phyloP scores from a whole-genome alignment of 2,329 filamentous ascomycete species.

The Chrysosporium keratinophilum region DNA sequence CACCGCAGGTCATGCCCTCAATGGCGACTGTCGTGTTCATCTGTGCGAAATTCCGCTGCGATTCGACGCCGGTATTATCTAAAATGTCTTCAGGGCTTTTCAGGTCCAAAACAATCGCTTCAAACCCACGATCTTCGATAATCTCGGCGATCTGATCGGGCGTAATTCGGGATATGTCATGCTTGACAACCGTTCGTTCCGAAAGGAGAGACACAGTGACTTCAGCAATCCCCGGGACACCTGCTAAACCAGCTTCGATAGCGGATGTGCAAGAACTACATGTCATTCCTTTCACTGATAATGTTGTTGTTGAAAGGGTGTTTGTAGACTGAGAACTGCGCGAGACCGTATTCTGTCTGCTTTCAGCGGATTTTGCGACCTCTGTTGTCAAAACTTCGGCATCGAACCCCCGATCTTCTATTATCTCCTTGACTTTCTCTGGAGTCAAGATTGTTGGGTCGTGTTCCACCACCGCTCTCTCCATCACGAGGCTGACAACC shows the following conservation, averaged over 20 bases:
- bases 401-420: constrained; percentile 87
- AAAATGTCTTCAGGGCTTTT: not conserved
- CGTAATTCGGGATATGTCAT: constrained; percentile 51
- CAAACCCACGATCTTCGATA: constrained; percentile 44
- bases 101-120: constrained; percentile 43
- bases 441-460: constrained; percentile 64
- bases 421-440: constrained; percentile 68
- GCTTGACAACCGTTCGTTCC: constrained; percentile 74
- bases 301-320: constrained; percentile 49
- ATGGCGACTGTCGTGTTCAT: constrained; percentile 77
- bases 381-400: constrained; percentile 79
- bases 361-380: constrained; percentile 45
- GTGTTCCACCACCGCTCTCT: constrained; percentile 88
- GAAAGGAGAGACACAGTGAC: constrained; percentile 78
- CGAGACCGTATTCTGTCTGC: constrained; percentile 28
- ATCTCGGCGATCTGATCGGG: constrained; percentile 40
- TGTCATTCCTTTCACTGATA: constrained; percentile 80
- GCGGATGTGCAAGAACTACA: constrained; percentile 83
- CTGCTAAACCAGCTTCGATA: constrained; percentile 68
- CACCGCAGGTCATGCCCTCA: constrained; percentile 95
- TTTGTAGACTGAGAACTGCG: constrained; percentile 16
- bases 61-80: constrained; percentile 38
- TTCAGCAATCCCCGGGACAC: constrained; percentile 59
- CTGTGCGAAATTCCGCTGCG: constrained; percentile 27
- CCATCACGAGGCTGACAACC: constrained; percentile 88